Evolutionary conservation across 1,284 basidiomycete genomes (phyloP), one percentile per base, ranked within the genome.

Genomic region (Naganishia liquefaciens): DNA sequence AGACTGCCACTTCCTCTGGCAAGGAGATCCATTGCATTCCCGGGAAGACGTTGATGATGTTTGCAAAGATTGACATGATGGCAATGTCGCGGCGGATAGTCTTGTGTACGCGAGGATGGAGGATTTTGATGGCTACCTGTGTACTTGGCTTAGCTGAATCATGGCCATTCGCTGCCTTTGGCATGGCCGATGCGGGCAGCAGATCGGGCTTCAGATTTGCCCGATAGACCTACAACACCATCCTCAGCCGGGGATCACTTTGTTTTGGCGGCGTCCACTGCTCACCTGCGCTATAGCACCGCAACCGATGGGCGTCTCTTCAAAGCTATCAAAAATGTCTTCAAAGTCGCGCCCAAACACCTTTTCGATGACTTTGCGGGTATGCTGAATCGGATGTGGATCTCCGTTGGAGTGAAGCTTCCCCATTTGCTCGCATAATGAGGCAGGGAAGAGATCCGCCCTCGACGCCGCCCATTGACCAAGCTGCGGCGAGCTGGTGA

Each of bases 391-490:
- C 1, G 88, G 82, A 79, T 99, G 96, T 0, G 91, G 87, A 69
- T 86, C 88, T 65, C 89, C 93, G 70, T 86, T 89, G 2, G 94
- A 97, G 75, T 99, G 96, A 17, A 98, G 81, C 63, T 87, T 85
- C 53, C 91, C 91, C 72, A 99, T 83, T 68, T 85, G 84, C 64
- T 90, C 84, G 77, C 96, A 99, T 5, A 99, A 85, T n/a, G 86
- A 79, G n/a, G 88, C 83, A 0, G 96, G 92, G 80, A 99, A 99
- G 5, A 99, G 81, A 77, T 99, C 96, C 52, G 89, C 88, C 61
- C 96, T 85, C 30, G 93, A 94, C 5, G 90, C 96, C 1, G 96
- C 96, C 96, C 96, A 99, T 84, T 99, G 96, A 1, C 92, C 91
- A 57, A 99, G 85, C 90, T 93, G 72, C 54, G 19, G 61, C 30